Conservation (phyloP, 1,284 basidiomycete genomes). For the Trichosporon faecale region DNA sequence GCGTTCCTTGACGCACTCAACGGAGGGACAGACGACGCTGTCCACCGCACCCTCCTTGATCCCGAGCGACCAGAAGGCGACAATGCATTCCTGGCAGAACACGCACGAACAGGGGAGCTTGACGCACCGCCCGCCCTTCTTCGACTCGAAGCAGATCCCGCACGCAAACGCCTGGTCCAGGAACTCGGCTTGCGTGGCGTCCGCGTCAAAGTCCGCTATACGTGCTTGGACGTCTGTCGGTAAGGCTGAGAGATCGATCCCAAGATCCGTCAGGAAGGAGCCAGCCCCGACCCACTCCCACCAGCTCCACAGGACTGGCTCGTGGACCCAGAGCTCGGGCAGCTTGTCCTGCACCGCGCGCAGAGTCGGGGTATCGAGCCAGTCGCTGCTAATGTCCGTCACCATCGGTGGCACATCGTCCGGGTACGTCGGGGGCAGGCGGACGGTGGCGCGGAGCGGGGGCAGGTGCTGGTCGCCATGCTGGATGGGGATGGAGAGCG, state of each 20-base stretch:
- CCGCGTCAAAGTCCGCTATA: conserved; percentile 37
- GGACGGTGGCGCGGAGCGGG: conserved; percentile 28
- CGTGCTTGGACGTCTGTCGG: conserved; percentile 36
- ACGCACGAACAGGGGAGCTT: conserved; percentile 47
- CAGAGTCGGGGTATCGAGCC: conserved; percentile 25
- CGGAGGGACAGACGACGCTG: conserved; percentile 47
- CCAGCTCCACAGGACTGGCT: conserved; percentile 43
- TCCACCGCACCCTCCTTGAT: conserved; percentile 48
- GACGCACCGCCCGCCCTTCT: conserved; percentile 45
- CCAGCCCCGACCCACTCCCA: conserved; percentile 46
- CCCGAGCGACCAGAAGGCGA: conserved; percentile 47
- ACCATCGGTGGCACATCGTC: conserved; percentile 21
- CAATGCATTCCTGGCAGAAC: conserved; percentile 46
- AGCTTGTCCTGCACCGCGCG: conserved; percentile 16
- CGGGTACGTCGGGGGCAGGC: conserved; percentile 37
- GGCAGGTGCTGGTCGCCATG: conserved; percentile 39
- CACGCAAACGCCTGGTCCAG: conserved; percentile 43
- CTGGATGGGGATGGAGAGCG: conserved; percentile 33
- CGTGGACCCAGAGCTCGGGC: conserved; percentile 16
- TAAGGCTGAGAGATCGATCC: conserved; percentile 21
- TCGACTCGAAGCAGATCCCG: conserved; percentile 49
- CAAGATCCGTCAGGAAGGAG: conserved; percentile 34
- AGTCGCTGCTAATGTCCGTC: conserved; percentile 25
- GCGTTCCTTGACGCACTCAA: conserved; percentile 43
- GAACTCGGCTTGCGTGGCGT: conserved; percentile 38